Conservation (phyloP, 306 rosid species). For the Quillaja saponaria region DNA sequence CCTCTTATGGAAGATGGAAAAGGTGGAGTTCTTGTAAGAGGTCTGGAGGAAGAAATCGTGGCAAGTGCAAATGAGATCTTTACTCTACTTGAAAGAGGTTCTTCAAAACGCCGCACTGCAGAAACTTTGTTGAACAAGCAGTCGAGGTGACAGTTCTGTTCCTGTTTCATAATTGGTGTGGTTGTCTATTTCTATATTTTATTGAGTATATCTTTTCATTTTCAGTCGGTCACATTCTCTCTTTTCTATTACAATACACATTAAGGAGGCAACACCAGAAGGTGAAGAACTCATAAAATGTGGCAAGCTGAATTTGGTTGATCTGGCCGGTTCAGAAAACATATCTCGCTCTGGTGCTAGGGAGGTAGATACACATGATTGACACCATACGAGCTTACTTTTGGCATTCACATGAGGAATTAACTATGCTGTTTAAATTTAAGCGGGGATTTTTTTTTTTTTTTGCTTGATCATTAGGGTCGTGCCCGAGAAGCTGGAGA, state of each 20-base stretch:
- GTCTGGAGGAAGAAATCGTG: conserved; percentile 90
- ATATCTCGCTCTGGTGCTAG: conserved; percentile 99
- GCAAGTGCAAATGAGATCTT: conserved; percentile 86
- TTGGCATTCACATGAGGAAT: conserved; percentile 5
- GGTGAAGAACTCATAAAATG: conserved; percentile 97
- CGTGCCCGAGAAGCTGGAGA: conserved; percentile 99
- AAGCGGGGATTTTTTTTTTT: conserved; percentile 11
- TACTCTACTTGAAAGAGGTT: conserved; percentile 87
- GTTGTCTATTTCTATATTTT: not conserved
- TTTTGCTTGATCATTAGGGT: conserved; percentile 48
- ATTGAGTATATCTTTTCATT: conserved; percentile 1
- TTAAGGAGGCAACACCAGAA: conserved; percentile 95
- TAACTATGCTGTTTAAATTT: too few species aligned
- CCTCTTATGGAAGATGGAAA: conserved; percentile 98
- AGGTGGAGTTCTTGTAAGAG: conserved; percentile 96
- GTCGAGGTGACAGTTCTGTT: conserved; percentile 59
- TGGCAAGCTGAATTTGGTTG: conserved; percentile 94
- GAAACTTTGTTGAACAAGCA: conserved; percentile 94
- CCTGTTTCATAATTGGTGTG: not conserved
- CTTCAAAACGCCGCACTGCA: conserved; percentile 92
- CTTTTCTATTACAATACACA: conserved; percentile 96
- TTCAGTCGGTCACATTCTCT: conserved; percentile 97
- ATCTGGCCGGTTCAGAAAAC: conserved; percentile 95
- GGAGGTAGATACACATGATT: conserved; percentile 55
- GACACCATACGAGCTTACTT: not conserved